Conservation (phyloP, 495 filamentous ascomycete genomes). For the Staphylotrichum tortipilum region DNA sequence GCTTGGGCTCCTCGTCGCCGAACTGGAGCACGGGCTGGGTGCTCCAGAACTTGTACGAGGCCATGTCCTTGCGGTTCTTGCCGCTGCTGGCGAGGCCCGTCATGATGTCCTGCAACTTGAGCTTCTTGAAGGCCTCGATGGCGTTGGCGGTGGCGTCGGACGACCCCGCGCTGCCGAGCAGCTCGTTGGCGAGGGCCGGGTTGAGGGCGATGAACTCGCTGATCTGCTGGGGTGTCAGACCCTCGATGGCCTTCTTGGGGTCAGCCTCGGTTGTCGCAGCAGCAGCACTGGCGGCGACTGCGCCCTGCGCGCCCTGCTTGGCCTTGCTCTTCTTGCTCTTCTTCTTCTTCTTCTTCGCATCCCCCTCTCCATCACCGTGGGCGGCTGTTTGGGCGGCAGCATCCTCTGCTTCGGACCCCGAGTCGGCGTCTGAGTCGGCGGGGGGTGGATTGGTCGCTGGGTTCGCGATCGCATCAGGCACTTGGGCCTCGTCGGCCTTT, state of each 20-base stretch:
- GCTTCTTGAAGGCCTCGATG: slow-evolving; percentile 56
- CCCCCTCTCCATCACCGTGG: slow-evolving; percentile 10
- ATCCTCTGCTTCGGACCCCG: slow-evolving; percentile 27
- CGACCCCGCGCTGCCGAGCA: slow-evolving; percentile 24
- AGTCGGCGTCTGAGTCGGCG: slow-evolving; percentile 34
- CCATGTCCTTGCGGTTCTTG: slow-evolving; percentile 94
- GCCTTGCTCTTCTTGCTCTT: slow-evolving; percentile 44
- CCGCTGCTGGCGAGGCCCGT: slow-evolving; percentile 67
- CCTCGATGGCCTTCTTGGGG: slow-evolving; percentile 35
- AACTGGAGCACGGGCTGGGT: slow-evolving; percentile 92
- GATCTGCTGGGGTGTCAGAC: slow-evolving; percentile 41
- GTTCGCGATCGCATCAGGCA: slow-evolving; percentile 19
- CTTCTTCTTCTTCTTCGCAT: slow-evolving; percentile 41
- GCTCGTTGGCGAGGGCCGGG: slow-evolving; percentile 51
- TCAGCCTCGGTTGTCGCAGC: no score
- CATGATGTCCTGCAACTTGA: slow-evolving; percentile 70
- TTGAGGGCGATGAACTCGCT: slow-evolving; percentile 51
- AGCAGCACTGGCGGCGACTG: no score
- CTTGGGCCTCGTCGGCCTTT: slow-evolving; percentile 29
- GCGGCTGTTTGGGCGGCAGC: slow-evolving; percentile 8
- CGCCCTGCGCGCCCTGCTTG: slow-evolving; percentile 31
- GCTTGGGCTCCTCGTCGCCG: slow-evolving; percentile 39
- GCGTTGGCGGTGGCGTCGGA: slow-evolving; percentile 29
- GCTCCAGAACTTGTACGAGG: slow-evolving; percentile 93
- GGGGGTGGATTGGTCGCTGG: slow-evolving; percentile 19